These are phyloP conservation scores for Talaromyces islandicus DNA, from an alignment of 2,329 filamentous ascomycete genomes.

Conservation along the genomic window DNA sequence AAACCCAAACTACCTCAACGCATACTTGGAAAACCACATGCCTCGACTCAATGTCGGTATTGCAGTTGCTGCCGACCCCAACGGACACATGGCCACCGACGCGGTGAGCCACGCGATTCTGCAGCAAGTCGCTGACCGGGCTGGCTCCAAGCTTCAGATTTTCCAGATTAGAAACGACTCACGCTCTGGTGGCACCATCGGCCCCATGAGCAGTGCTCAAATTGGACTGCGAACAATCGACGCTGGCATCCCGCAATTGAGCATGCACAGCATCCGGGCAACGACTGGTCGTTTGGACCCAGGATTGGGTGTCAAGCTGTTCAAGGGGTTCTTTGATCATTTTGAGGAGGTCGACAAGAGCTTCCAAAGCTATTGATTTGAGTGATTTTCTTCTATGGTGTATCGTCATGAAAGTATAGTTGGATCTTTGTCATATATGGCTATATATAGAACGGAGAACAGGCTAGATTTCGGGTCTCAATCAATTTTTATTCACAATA, in stretches of 20 bases:
- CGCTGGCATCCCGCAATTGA: conserved; percentile 82
- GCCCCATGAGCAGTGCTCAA: conserved; percentile 74
- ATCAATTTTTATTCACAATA: background rate
- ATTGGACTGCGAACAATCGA: conserved; percentile 82
- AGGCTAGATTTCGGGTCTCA: background rate
- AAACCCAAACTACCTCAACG: conserved; percentile 84
- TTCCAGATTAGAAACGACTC: conserved; percentile 96
- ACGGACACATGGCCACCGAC: conserved; percentile 96
- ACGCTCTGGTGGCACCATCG: conserved; percentile 87
- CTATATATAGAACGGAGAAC: background rate
- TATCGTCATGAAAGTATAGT: background rate
- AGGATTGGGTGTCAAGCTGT: conserved; percentile 78
- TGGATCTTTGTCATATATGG: background rate
- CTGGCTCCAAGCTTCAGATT: conserved; percentile 66
- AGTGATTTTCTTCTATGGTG: background rate
- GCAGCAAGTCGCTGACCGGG: conserved; percentile 68
- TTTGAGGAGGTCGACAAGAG: conserved; percentile 81
- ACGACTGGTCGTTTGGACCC: conserved; percentile 83
- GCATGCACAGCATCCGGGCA: conserved; percentile 89
- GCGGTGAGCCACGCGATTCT: conserved; percentile 77
- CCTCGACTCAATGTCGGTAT: conserved; percentile 86
- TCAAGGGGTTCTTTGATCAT: conserved; percentile 80
- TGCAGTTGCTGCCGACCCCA: conserved; percentile 71
- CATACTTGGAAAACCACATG: conserved; percentile 78
- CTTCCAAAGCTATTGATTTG: conserved; percentile 44